These are phyloP conservation scores for Pseudozyma hubeiensis DNA, from an alignment of 1,284 basidiomycete genomes.

Conservation along the genomic window DNA sequence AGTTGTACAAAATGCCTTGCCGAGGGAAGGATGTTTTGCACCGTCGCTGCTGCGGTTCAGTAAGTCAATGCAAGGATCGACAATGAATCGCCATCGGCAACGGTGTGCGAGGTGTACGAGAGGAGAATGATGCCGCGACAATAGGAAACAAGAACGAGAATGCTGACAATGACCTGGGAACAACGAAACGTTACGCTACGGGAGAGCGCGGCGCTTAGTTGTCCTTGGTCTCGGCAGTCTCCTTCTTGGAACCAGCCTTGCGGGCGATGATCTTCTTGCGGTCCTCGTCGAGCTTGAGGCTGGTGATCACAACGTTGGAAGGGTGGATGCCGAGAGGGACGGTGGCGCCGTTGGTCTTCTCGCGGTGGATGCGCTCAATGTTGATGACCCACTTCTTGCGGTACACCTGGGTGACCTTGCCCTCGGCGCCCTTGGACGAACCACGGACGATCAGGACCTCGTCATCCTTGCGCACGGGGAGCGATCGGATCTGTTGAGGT, in stretches of 20 bases:
- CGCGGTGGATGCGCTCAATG: conserved; percentile 96
- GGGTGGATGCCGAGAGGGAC: conserved; percentile 95
- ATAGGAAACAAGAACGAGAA: conserved; percentile 11
- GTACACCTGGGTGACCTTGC: conserved; percentile 79
- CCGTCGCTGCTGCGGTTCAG: not conserved
- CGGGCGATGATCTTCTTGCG: conserved; percentile 64
- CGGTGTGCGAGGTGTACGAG: not conserved
- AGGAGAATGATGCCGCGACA: conserved; percentile 16
- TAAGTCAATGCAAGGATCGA: not conserved
- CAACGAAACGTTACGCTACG: not conserved
- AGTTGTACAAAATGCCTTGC: conserved; percentile 22
- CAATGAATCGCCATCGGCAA: not conserved
- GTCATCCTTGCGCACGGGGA: conserved; percentile 97
- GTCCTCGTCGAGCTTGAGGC: conserved; percentile 69
- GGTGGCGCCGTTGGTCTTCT: conserved; percentile 97
- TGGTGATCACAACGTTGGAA: conserved; percentile 90
- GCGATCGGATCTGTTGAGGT: conserved; percentile 79
- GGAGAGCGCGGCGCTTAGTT: conserved; percentile 29
- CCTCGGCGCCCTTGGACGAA: conserved; percentile 83
- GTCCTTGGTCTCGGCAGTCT: conserved; percentile 47
- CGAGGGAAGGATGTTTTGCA: conserved; percentile 12
- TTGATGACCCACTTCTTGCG: conserved; percentile 99
- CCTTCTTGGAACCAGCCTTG: conserved; percentile 61
- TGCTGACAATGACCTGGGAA: conserved; percentile 3
- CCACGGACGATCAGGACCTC: conserved; percentile 89